A percentile compares a stretch with the other conserved stretches of the same genome.
Conservation (phyloP, 768 basidiomycete genomes). For the Mycena kentingensis region DNA sequence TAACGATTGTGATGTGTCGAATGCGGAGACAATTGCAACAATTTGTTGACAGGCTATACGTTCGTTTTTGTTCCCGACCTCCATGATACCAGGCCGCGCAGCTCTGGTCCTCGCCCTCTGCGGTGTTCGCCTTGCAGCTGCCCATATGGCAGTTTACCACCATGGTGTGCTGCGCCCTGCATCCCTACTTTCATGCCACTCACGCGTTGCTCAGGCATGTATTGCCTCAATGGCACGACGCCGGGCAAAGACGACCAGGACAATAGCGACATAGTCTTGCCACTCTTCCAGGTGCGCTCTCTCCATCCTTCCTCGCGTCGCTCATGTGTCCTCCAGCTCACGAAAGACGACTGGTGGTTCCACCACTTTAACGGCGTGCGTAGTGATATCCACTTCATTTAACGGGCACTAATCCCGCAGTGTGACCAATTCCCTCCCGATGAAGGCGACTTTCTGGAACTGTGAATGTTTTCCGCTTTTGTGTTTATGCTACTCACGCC, state of each 20-base stretch:
- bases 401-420: conserved; percentile 23
- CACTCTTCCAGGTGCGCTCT: conserved; percentile 34
- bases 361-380: conserved; percentile 41
- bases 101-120: conserved; percentile 1
- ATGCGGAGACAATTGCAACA: too few relatives aligned
- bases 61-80: too few relatives aligned
- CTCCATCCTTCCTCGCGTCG: background rate
- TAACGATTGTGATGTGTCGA: too few relatives aligned
- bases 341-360: conserved; percentile 44
- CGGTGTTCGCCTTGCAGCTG: conserved; percentile 6
- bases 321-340: conserved; percentile 26
- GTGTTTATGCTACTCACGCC: background rate
- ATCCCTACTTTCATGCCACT: background rate
- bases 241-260: conserved; percentile 33
- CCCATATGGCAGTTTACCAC: conserved; percentile 35
- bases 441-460: conserved; percentile 43
- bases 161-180: conserved; percentile 23
- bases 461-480: conserved; percentile 30
- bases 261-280: conserved; percentile 34
- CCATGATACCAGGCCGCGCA: too few relatives aligned
- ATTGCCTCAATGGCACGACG: conserved; percentile 39
- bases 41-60: too few relatives aligned
- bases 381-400: background rate
- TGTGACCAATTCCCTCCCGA: conserved; percentile 50
- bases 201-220: conserved; percentile 31